Evolutionary conservation across 768 basidiomycete genomes (phyloP).

Genomic region (Boletus huronensis): DNA sequence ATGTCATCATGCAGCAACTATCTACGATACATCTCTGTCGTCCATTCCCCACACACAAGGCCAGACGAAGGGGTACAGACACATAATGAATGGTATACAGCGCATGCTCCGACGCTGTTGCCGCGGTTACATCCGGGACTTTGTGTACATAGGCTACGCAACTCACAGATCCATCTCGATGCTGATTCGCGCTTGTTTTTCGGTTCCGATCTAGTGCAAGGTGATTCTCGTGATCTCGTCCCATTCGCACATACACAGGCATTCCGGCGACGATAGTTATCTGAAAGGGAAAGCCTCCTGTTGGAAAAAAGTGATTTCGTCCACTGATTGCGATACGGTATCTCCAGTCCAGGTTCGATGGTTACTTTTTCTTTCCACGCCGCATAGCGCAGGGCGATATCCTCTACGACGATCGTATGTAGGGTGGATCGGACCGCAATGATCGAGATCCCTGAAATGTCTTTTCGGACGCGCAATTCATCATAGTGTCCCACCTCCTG

Average conservation of each 20-base stretch:
- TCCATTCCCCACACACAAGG: background rate
- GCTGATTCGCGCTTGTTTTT: background rate
- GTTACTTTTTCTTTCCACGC: background rate
- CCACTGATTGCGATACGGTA: background rate
- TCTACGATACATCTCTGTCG: conserved; percentile 3
- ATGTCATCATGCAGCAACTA: background rate
- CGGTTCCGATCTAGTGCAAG: background rate
- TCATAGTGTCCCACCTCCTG: background rate
- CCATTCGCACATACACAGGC: background rate
- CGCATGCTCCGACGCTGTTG: background rate
- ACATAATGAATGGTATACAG: conserved; percentile 2
- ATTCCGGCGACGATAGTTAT: background rate
- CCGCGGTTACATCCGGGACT: background rate
- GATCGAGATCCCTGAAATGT: background rate
- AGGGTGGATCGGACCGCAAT: background rate
- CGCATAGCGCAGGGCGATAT: background rate
- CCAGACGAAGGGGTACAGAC: background rate
- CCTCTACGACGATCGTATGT: background rate
- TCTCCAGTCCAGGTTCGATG: background rate
- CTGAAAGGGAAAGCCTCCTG: background rate
- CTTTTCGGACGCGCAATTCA: background rate
- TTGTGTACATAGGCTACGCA: background rate
- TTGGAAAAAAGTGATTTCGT: background rate
- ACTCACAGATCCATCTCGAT: background rate
- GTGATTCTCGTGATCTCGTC: background rate